Evolutionary conservation across 306 rosid species (phyloP).

Genomic region (Prunus davidiana): DNA sequence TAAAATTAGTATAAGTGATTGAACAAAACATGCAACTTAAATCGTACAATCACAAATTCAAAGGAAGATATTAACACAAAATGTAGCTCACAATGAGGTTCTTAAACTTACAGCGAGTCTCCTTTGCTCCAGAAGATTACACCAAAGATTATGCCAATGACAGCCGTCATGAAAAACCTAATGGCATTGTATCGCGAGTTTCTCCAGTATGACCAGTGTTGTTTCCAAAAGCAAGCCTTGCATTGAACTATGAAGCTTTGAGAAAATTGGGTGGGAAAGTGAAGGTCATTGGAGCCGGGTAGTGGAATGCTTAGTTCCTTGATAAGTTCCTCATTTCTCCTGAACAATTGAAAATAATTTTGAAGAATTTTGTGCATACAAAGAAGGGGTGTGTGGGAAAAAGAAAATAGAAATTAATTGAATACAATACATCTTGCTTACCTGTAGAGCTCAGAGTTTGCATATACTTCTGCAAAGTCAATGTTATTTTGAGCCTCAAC

Average conservation of each 20-base stretch:
- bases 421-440: too few relatives aligned
- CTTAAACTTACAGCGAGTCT: constrained; percentile 25
- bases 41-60: neutral
- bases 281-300: constrained; percentile 46
- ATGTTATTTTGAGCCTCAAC: constrained; percentile 53
- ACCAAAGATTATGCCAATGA: constrained; percentile 44
- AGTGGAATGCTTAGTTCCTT: constrained; percentile 42
- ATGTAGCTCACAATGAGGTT: neutral
- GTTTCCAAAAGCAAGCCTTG: constrained; percentile 73
- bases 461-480: constrained; percentile 57
- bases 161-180: constrained; percentile 33
- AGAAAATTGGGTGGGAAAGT: constrained; percentile 55
- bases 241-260: constrained; percentile 47
- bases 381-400: too few relatives aligned
- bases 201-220: constrained; percentile 68
- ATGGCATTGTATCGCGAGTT: constrained; percentile 45
- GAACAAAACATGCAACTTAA: neutral
- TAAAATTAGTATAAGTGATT: neutral
- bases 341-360: constrained; percentile 4
- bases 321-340: constrained; percentile 48
- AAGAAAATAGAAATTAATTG: too few relatives aligned
- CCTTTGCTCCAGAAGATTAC: constrained; percentile 56
- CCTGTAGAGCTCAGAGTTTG: too few relatives aligned
- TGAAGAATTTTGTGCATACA: too few relatives aligned
- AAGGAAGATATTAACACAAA: neutral